phyloP scores from a whole-genome alignment of 2,329 filamentous ascomycete genomes.

The Harringtonia aguacate region DNA sequence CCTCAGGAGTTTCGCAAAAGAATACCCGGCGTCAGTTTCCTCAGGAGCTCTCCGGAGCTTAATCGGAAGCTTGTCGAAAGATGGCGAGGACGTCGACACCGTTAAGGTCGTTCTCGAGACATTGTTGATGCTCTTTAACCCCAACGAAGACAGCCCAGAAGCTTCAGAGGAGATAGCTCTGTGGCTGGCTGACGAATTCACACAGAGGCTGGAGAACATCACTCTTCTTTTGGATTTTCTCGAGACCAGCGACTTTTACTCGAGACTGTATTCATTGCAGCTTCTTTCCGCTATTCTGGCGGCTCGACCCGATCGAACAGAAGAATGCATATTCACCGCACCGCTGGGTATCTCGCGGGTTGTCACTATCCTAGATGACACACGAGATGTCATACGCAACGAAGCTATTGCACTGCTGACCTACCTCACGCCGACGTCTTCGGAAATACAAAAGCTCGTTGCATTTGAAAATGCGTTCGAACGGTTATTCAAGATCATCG shows the following conservation, averaged over 20 bases:
- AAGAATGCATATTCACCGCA: constrained; percentile 86
- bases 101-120: constrained; percentile 94
- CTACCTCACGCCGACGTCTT: constrained; percentile 74
- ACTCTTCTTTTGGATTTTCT: constrained; percentile 82
- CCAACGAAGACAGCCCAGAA: constrained; percentile 66
- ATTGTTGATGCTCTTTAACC: constrained; percentile 79
- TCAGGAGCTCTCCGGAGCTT: constrained; percentile 84
- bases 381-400: constrained; percentile 76
- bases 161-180: constrained; percentile 91
- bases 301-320: constrained; percentile 80
- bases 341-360: constrained; percentile 80
- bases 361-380: constrained; percentile 74
- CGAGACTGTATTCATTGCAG: constrained; percentile 82
- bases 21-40: constrained; percentile 90
- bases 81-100: constrained; percentile 91
- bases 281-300: constrained; percentile 77
- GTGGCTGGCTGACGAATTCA: constrained; percentile 97
- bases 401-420: constrained; percentile 81
- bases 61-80: constrained; percentile 74
- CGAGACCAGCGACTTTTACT: constrained; percentile 80
- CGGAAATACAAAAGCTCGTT: constrained; percentile 88
- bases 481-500: constrained; percentile 71
- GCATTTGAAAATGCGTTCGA: constrained; percentile 94
- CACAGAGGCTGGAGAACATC: constrained; percentile 94
- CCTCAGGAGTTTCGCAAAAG: constrained; percentile 88